Evolutionary conservation across 768 basidiomycete species (phyloP).

Genomic region (Kwoniella pini): DNA sequence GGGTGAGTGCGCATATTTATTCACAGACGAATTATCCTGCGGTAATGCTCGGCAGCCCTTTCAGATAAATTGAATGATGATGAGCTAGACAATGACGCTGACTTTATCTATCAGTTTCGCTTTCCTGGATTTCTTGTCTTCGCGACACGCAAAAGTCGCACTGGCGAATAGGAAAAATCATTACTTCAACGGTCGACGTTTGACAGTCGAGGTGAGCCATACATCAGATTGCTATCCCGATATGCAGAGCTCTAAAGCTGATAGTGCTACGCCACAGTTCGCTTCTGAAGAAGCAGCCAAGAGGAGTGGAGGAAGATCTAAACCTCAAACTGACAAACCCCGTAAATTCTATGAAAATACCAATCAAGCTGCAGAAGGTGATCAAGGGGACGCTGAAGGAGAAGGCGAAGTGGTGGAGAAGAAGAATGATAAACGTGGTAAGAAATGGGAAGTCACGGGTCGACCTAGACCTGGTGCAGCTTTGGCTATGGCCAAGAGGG

Average conservation of each 20-base stretch:
- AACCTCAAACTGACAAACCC: slow-evolving; percentile 15
- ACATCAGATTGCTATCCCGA: too few species aligned
- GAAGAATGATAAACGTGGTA: slow-evolving; percentile 43
- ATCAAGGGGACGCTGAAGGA: slow-evolving; percentile 8
- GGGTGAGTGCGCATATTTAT: slow-evolving; percentile 66
- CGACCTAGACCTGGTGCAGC: slow-evolving; percentile 57
- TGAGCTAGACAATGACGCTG: neutral
- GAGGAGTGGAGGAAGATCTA: slow-evolving; percentile 39
- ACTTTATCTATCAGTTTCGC: slow-evolving; percentile 68
- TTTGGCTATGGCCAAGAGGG: slow-evolving; percentile 57
- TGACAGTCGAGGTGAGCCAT: slow-evolving; percentile 63
- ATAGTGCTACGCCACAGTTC: slow-evolving; percentile 35
- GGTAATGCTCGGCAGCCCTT: too few species aligned
- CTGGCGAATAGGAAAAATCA: slow-evolving; percentile 84
- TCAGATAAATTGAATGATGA: too few species aligned
- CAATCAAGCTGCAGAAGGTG: slow-evolving; percentile 6
- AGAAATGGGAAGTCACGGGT: slow-evolving; percentile 54
- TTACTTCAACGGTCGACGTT: slow-evolving; percentile 74
- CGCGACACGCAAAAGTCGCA: slow-evolving; percentile 75
- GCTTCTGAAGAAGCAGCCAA: slow-evolving; percentile 53
- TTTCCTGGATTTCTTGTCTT: slow-evolving; percentile 84
- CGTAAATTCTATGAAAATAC: slow-evolving; percentile 2
- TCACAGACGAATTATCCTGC: too few species aligned
- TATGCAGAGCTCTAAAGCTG: neutral
- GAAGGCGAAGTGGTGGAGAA: slow-evolving; percentile 12